Evolutionary conservation across 148 eudicot species (phyloP).

Genomic region (Dianthus caryophyllus): DNA sequence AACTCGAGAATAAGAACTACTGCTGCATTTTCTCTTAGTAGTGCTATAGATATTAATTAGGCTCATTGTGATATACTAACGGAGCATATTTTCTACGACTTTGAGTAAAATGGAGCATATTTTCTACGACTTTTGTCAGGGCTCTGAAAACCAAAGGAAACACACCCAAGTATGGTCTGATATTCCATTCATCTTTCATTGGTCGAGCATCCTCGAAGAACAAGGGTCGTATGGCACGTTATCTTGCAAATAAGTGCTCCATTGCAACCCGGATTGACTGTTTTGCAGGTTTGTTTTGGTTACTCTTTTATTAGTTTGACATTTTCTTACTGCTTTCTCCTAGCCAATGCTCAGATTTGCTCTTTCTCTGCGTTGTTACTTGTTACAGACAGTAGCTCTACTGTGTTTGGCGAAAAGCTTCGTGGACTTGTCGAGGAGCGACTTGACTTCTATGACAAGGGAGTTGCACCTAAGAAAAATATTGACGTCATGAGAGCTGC

Average conservation of each 20-base stretch:
- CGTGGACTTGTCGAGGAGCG: constrained; percentile 95
- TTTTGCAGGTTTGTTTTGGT: constrained; percentile 57
- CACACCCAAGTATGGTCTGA: constrained; percentile 95
- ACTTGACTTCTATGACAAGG: constrained; percentile 95
- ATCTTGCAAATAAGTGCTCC: constrained; percentile 98
- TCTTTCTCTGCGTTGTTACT: constrained; percentile 25
- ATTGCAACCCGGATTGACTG: constrained; percentile 96
- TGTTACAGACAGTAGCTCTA: constrained; percentile 59
- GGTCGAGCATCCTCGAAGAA: constrained; percentile 93
- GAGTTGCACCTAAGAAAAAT: constrained; percentile 95
- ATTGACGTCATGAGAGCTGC: constrained; percentile 93
- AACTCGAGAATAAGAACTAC: too few relatives aligned
- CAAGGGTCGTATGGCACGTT: constrained; percentile 99
- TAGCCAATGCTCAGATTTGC: background rate
- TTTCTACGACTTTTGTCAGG: constrained; percentile 49
- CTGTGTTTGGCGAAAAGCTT: constrained; percentile 84
- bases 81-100: background rate
- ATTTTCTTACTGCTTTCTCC: background rate
- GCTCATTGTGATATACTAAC: too few relatives aligned
- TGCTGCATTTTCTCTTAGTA: too few relatives aligned
- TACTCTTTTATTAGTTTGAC: background rate
- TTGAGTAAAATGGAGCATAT: background rate
- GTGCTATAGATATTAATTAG: too few relatives aligned
- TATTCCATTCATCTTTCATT: constrained; percentile 96
- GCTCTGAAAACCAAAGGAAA: constrained; percentile 89